phyloP scores from a whole-genome alignment of 2,329 filamentous ascomycete species.

The Achaetomium macrosporum region DNA sequence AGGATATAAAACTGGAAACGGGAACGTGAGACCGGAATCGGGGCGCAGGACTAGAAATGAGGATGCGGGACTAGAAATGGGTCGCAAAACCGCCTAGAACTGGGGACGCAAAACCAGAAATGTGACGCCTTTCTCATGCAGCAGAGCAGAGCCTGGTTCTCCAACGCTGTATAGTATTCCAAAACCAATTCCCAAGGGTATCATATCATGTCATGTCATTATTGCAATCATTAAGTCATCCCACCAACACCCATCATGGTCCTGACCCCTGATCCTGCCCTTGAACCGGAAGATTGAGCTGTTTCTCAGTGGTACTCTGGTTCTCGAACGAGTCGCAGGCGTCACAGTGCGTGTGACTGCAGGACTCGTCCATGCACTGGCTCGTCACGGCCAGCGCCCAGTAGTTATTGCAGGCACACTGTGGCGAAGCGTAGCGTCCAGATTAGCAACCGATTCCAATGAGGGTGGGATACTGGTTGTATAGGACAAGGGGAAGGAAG shows the following conservation, averaged over 20 bases:
- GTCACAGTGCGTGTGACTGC: slow-evolving; percentile 6
- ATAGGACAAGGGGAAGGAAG: background rate
- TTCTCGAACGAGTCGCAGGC: slow-evolving; percentile 1
- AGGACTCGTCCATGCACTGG: slow-evolving; percentile 8
- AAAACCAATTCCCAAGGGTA: too few relatives aligned
- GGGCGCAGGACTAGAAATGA: too few relatives aligned
- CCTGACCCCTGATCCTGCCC: background rate
- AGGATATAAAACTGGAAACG: too few relatives aligned
- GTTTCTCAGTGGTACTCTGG: background rate
- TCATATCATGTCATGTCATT: background rate
- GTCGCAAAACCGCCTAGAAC: too few relatives aligned
- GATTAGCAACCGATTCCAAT: background rate
- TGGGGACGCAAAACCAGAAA: too few relatives aligned
- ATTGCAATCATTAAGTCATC: background rate
- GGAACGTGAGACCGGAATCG: too few relatives aligned
- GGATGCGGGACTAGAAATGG: too few relatives aligned
- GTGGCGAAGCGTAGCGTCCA: background rate
- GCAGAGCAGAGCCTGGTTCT: too few relatives aligned
- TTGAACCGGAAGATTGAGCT: background rate
- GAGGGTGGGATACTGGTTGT: background rate
- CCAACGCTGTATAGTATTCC: too few relatives aligned
- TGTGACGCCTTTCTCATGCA: too few relatives aligned
- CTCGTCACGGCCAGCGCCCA: background rate
- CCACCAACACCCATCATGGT: too few relatives aligned
- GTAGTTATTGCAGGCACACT: slow-evolving; percentile 10